These are phyloP conservation scores for Scutellaria minor DNA, from an alignment of 257 asterid genomes.

Conservation along the genomic window DNA sequence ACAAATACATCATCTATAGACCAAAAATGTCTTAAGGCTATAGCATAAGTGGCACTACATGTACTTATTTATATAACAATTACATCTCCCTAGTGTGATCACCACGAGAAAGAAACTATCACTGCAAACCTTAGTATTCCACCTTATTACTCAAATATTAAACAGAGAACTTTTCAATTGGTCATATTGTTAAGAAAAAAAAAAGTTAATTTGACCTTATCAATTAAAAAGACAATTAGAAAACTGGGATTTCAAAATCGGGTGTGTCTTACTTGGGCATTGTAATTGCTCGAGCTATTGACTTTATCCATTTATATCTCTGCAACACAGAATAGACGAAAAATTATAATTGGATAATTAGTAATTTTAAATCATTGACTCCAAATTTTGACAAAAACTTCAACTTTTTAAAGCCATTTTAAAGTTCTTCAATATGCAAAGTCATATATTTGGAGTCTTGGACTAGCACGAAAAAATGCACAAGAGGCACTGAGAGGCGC, in stretches of 20 bases:
- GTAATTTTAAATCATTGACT: neutral
- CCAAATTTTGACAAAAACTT: neutral
- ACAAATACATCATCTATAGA: neutral
- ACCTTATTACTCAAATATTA: slow-evolving; percentile 8
- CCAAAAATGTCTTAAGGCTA: neutral
- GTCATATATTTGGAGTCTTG: neutral
- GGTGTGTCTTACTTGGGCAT: slow-evolving; percentile 31
- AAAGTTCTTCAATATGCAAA: neutral
- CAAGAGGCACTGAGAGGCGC: no score
- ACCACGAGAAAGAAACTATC: neutral
- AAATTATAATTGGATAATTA: neutral
- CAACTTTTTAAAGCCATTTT: neutral
- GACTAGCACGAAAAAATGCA: no score
- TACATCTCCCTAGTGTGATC: slow-evolving; percentile 1
- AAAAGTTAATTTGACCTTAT: neutral
- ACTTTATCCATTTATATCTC: slow-evolving; percentile 31
- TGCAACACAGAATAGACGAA: slow-evolving; percentile 17
- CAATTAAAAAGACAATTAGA: slow-evolving; percentile 3
- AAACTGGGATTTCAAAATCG: slow-evolving; percentile 3
- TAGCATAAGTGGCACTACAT: neutral
- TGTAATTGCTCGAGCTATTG: slow-evolving; percentile 14
- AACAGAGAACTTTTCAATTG: slow-evolving; percentile 8
- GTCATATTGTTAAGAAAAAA: slow-evolving; percentile 14
- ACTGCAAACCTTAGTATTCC: neutral
- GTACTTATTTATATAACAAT: neutral